Percentiles rank a stretch among this genome's conserved stretches.
Evolutionary conservation across 768 basidiomycete species (phyloP).

Genomic region (Tephrocybe sp.): DNA sequence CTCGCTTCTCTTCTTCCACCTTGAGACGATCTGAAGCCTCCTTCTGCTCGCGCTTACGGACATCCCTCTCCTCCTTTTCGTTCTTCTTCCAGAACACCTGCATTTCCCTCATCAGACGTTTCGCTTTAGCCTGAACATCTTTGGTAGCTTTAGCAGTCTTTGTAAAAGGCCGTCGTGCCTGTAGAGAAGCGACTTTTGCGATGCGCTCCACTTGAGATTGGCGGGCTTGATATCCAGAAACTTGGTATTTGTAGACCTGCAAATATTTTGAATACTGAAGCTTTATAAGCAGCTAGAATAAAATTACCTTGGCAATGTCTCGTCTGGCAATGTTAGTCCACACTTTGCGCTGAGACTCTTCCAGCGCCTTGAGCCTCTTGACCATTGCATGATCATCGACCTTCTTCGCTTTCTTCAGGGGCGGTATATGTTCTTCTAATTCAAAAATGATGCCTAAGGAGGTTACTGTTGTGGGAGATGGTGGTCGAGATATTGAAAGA

Average conservation of each 20-base stretch:
- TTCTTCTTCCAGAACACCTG: constrained; percentile 97
- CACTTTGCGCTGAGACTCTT: constrained; percentile 84
- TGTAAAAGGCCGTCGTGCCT: constrained; percentile 74
- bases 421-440: constrained; percentile 67
- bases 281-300: not conserved
- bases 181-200: constrained; percentile 69
- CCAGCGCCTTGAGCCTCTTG: constrained; percentile 74
- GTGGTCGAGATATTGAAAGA: constrained; percentile 58
- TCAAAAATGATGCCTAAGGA: constrained; percentile 70
- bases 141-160: constrained; percentile 78
- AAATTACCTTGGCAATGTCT: constrained; percentile 76
- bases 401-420: constrained; percentile 75
- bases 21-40: constrained; percentile 87
- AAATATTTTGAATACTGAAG: constrained; percentile 6
- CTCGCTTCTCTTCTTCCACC: constrained; percentile 90
- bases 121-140: constrained; percentile 82
- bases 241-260: constrained; percentile 81
- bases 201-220: constrained; percentile 75
- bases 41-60: constrained; percentile 91
- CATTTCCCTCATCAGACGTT: constrained; percentile 93
- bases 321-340: constrained; percentile 87
- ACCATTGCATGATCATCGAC: constrained; percentile 70
- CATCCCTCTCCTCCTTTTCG: constrained; percentile 93
- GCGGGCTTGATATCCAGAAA: constrained; percentile 62
- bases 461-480: constrained; percentile 60